These are phyloP conservation scores for Nannizziopsis arthrosporioides DNA, from an alignment of 2,329 filamentous ascomycete species.

Conservation along the genomic window DNA sequence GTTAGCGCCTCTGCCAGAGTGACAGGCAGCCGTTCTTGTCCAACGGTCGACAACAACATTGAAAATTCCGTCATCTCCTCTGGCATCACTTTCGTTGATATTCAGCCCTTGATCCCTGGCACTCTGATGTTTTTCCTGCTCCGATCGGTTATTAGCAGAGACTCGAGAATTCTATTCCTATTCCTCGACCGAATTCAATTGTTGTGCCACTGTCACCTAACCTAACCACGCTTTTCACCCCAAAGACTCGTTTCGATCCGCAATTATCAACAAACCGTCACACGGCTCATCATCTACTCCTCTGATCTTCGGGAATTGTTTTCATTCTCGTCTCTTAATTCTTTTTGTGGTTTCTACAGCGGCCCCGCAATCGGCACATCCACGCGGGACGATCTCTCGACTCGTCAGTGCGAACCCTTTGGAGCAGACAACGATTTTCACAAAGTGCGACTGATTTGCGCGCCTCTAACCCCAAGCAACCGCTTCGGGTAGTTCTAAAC, in stretches of 20 bases:
- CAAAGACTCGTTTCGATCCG: not conserved
- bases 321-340: no score
- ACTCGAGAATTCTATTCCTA: constrained; percentile 1
- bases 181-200: constrained; percentile 2
- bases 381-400: not conserved
- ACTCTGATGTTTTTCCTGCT: not conserved
- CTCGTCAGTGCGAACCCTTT: no score
- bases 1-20: constrained; percentile 2
- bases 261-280: not conserved
- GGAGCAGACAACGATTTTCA: no score
- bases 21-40: constrained; percentile 6
- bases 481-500: not conserved
- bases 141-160: not conserved
- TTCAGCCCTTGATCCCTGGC: not conserved
- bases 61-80: not conserved
- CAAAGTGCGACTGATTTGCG: not conserved
- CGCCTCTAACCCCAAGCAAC: not conserved
- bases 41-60: not conserved
- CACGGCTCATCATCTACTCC: not conserved
- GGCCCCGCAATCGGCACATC: no score
- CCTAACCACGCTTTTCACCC: not conserved
- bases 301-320: no score
- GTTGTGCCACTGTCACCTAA: not conserved
- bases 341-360: no score
- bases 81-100: constrained; percentile 2